phyloP scores from a whole-genome alignment of 495 filamentous ascomycete genomes.

The Penicillium mononematosum region DNA sequence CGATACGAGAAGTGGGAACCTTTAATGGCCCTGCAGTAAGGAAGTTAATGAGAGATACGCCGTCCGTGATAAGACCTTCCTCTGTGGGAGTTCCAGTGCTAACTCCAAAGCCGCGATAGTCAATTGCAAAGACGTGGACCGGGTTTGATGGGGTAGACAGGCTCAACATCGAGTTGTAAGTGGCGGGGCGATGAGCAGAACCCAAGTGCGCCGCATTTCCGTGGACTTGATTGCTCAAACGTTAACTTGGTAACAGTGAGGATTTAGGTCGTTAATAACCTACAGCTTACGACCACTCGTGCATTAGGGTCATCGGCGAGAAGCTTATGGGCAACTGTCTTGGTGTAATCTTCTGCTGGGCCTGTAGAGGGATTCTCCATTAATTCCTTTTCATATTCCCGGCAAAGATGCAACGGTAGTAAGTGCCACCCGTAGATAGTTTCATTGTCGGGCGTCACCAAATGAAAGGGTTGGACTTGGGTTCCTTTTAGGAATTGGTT shows the following conservation, averaged over 20 bases:
- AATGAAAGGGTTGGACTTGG: slow-evolving; percentile 59
- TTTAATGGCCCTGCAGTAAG: slow-evolving; percentile 40
- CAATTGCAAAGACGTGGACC: slow-evolving; percentile 69
- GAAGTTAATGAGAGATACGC: slow-evolving; percentile 64
- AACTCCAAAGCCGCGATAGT: slow-evolving; percentile 88
- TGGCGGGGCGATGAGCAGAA: slow-evolving; percentile 44
- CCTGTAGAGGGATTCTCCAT: slow-evolving; percentile 43
- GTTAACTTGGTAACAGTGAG: not conserved
- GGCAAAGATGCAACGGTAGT: slow-evolving; percentile 55
- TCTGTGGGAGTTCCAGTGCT: slow-evolving; percentile 81
- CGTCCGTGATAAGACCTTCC: slow-evolving; percentile 77
- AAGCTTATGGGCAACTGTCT: slow-evolving; percentile 52
- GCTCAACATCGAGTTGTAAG: slow-evolving; percentile 40
- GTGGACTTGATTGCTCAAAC: slow-evolving; percentile 36
- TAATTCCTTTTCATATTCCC: slow-evolving; percentile 47
- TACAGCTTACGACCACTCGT: slow-evolving; percentile 57
- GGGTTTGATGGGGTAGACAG: slow-evolving; percentile 50
- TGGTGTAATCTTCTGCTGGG: slow-evolving; percentile 40
- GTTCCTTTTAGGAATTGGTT: slow-evolving; percentile 41
- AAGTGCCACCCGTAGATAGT: slow-evolving; percentile 62
- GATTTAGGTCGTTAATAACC: slow-evolving; percentile 14
- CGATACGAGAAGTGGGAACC: slow-evolving; percentile 68
- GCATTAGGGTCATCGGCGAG: slow-evolving; percentile 55
- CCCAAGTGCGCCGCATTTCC: slow-evolving; percentile 50
- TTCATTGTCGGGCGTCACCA: slow-evolving; percentile 58